A percentile compares a stretch with the other conserved stretches of the same genome.
phyloP scores from a whole-genome alignment of 2,329 filamentous ascomycete genomes.

The Nigrospora oryzae region DNA sequence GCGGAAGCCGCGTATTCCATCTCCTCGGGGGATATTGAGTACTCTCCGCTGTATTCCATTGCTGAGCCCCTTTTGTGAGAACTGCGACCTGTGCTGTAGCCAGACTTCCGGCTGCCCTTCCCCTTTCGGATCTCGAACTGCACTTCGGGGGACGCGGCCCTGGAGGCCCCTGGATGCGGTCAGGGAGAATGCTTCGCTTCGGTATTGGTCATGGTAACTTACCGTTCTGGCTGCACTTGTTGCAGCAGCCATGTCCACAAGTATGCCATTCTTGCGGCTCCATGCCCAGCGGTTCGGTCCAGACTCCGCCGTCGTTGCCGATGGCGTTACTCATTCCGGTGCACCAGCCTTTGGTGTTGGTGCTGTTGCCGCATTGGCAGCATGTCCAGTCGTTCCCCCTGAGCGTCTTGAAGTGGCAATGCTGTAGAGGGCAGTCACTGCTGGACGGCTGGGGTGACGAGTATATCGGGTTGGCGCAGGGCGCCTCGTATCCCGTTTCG shows the following conservation, averaged over 20 bases:
- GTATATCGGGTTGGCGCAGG: constrained; percentile 40
- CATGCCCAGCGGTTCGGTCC: constrained; percentile 14
- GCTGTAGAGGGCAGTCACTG: constrained; percentile 36
- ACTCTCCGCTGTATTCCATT: constrained; percentile 1
- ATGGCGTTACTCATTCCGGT: constrained; percentile 22
- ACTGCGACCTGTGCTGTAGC: constrained; percentile 11
- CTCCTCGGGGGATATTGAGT: not conserved
- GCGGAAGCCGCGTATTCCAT: not conserved
- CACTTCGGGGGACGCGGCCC: constrained; percentile 24
- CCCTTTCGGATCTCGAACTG: constrained; percentile 26
- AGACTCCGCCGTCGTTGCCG: constrained; percentile 6
- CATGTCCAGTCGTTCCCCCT: constrained; percentile 42
- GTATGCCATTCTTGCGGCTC: constrained; percentile 22
- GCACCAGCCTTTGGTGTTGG: constrained; percentile 47
- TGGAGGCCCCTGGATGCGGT: constrained; percentile 19
- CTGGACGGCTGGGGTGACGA: constrained; percentile 33
- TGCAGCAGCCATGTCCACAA: constrained; percentile 47
- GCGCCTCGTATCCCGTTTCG: constrained; percentile 38
- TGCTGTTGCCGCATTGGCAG: constrained; percentile 40
- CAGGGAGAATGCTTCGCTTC: not conserved
- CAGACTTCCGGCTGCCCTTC: constrained; percentile 26
- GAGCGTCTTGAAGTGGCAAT: constrained; percentile 41
- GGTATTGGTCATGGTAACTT: not conserved
- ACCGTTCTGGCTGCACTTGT: constrained; percentile 36
- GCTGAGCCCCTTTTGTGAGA: not conserved